Percentiles rank a stretch among this genome's conserved stretches.
Evolutionary conservation across 2,329 filamentous ascomycete genomes (phyloP).

Genomic region (Phialophora verrucosa): DNA sequence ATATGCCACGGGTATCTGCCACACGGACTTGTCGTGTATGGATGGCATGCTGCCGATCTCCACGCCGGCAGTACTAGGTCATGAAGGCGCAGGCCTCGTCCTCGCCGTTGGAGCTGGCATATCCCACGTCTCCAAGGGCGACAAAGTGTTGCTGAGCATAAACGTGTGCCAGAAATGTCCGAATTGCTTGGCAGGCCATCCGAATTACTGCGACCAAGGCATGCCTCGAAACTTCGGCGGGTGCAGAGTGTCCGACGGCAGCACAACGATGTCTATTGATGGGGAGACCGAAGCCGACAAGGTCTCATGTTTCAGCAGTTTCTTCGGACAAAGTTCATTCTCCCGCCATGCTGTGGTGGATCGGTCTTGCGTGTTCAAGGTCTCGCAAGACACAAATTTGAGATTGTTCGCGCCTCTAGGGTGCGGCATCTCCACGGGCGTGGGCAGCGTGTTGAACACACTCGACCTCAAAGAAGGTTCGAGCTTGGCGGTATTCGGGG

Average conservation of each 20-base stretch:
- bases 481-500: constrained; percentile 41
- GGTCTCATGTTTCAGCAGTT: constrained; percentile 33
- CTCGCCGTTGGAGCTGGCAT: constrained; percentile 39
- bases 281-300: neutral
- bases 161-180: constrained; percentile 36
- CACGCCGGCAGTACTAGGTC: constrained; percentile 58
- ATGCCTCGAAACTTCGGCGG: constrained; percentile 33
- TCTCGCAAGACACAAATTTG: constrained; percentile 28
- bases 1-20: constrained; percentile 87
- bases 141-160: constrained; percentile 41
- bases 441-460: constrained; percentile 41
- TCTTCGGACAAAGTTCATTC: constrained; percentile 49
- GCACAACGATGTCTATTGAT: neutral
- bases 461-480: constrained; percentile 32
- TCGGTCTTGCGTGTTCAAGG: constrained; percentile 38
- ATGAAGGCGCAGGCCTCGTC: constrained; percentile 42
- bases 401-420: constrained; percentile 41
- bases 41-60: constrained; percentile 31
- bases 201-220: constrained; percentile 24
- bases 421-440: constrained; percentile 44
- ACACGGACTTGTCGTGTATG: constrained; percentile 72
- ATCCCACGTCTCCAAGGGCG: constrained; percentile 37
- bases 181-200: constrained; percentile 32
- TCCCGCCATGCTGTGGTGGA: constrained; percentile 42
- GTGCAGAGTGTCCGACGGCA: constrained; percentile 13